phyloP scores from a whole-genome alignment of 495 filamentous ascomycete genomes.

The Xylaria intraflava region DNA sequence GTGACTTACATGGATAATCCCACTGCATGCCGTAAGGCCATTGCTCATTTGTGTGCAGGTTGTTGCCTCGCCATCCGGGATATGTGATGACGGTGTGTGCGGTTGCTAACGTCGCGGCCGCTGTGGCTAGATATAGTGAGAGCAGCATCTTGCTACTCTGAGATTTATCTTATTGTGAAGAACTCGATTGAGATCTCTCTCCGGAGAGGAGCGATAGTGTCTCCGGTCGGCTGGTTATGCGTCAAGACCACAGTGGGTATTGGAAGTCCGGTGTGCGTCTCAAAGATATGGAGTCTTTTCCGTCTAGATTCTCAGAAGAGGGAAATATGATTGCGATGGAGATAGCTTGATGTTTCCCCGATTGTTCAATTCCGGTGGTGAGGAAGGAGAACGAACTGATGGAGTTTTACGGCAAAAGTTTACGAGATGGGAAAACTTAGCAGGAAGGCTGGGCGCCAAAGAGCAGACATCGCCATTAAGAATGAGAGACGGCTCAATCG shows the following conservation, averaged over 20 bases:
- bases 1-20: slow-evolving; percentile 88
- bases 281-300: neutral
- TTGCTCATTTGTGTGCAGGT: slow-evolving; percentile 69
- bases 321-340: neutral
- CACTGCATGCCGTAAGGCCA: slow-evolving; percentile 96
- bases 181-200: slow-evolving; percentile 1
- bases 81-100: slow-evolving; percentile 90
- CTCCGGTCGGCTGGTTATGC: neutral
- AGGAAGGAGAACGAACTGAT: neutral
- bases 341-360: neutral
- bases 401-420: neutral
- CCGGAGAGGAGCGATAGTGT: neutral
- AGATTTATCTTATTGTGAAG: neutral
- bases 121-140: slow-evolving; percentile 44
- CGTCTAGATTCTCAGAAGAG: neutral
- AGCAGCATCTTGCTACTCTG: slow-evolving; percentile 33
- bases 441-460: slow-evolving; percentile 3
- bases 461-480: slow-evolving; percentile 10
- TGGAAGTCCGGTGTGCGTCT: neutral
- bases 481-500: slow-evolving; percentile 4
- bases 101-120: slow-evolving; percentile 48
- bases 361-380: neutral
- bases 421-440: slow-evolving; percentile 2
- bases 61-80: slow-evolving; percentile 91
- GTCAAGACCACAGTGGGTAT: neutral